These are phyloP conservation scores for Zygoascus bituminiphila DNA, from an alignment of 805 yeast species.

Conservation along the genomic window DNA sequence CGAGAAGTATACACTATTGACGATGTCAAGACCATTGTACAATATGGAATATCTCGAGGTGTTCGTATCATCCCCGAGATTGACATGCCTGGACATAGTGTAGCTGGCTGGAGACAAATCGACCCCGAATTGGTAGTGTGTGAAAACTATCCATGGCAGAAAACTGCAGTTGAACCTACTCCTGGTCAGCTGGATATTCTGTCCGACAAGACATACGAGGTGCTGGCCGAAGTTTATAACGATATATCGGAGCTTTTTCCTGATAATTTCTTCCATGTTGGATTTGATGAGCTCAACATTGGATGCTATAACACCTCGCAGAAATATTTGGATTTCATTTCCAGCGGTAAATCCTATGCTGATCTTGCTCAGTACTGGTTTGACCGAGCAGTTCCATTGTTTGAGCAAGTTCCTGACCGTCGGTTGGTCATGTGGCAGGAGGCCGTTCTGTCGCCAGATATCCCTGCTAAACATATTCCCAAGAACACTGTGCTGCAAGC, in stretches of 20 bases:
- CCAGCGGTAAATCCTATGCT: slow-evolving; percentile 19
- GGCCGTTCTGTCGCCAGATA: slow-evolving; percentile 20
- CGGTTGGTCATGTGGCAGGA: slow-evolving; percentile 37
- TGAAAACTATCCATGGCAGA: slow-evolving; percentile 22
- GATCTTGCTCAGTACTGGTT: slow-evolving; percentile 32
- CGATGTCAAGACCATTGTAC: slow-evolving; percentile 27
- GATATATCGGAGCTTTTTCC: slow-evolving; percentile 29
- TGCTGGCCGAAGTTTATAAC: slow-evolving; percentile 27
- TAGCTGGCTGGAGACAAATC: slow-evolving; percentile 32
- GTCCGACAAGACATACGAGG: slow-evolving; percentile 27
- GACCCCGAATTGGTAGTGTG: slow-evolving; percentile 29
- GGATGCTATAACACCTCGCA: slow-evolving; percentile 28
- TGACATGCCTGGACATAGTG: slow-evolving; percentile 36
- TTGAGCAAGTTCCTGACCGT: slow-evolving; percentile 20
- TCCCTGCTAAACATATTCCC: slow-evolving; percentile 26
- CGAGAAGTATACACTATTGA: slow-evolving; percentile 26
- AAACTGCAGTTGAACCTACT: slow-evolving; percentile 32
- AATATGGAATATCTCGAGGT: slow-evolving; percentile 30
- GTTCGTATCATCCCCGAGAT: slow-evolving; percentile 35
- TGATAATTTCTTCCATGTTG: slow-evolving; percentile 35
- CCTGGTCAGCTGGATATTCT: slow-evolving; percentile 35
- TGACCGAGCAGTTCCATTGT: slow-evolving; percentile 30
- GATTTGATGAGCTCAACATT: slow-evolving; percentile 32
- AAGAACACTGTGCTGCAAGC: slow-evolving; percentile 30
- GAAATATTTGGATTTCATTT: slow-evolving; percentile 25